These are phyloP conservation scores for Rubia tinctorum DNA, from an alignment of 305 asterid genomes.

Conservation along the genomic window DNA sequence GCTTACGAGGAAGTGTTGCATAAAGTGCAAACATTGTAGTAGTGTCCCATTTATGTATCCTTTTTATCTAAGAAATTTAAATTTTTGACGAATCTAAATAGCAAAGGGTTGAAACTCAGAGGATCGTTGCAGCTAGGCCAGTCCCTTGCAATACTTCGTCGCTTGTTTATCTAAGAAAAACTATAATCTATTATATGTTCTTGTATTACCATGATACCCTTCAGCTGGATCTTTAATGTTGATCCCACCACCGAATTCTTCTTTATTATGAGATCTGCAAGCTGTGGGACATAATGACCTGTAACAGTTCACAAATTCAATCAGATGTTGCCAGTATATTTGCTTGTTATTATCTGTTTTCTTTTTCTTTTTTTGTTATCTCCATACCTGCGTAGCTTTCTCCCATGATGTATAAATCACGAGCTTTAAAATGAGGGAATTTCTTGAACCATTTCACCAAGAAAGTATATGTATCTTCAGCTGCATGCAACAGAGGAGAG, in stretches of 20 bases:
- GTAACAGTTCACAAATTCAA: background rate
- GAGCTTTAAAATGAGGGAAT: slow-evolving; percentile 32
- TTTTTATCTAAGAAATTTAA: no score
- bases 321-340: no score
- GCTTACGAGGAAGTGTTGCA: no score
- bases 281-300: slow-evolving; percentile 40
- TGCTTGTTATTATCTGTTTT: background rate
- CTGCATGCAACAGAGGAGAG: slow-evolving; percentile 16
- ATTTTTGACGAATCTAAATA: no score
- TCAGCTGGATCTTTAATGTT: slow-evolving; percentile 25
- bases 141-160: no score
- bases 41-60: no score
- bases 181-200: background rate
- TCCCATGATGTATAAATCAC: slow-evolving; percentile 36
- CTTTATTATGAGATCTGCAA: slow-evolving; percentile 32
- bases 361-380: background rate
- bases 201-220: slow-evolving; percentile 37
- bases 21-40: no score
- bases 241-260: slow-evolving; percentile 19
- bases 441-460: slow-evolving; percentile 41
- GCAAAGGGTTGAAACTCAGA: no score
- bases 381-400: slow-evolving; percentile 44
- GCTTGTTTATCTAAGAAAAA: no score
- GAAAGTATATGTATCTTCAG: slow-evolving; percentile 36
- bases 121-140: no score